Evolutionary conservation across 352 stramenopile genomes (phyloP).

Genomic region (Phytophthora litchii): DNA sequence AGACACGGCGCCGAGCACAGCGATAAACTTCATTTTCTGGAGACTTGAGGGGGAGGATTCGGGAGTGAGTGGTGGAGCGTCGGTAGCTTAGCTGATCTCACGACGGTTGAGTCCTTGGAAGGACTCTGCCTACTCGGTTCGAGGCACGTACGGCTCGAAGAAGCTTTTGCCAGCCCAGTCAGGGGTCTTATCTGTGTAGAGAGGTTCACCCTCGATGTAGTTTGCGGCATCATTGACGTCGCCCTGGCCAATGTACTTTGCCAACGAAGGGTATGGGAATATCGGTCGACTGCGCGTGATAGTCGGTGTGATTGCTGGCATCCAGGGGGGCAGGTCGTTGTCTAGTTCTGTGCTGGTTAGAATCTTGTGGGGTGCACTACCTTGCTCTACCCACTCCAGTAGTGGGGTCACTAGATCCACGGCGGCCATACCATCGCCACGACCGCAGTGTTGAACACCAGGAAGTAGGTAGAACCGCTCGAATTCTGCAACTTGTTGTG

Average conservation of each 20-base stretch:
- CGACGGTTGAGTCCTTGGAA: too few relatives aligned
- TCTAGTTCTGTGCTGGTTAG: slow-evolving; percentile 27
- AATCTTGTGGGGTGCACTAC: slow-evolving; percentile 24
- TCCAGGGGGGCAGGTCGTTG: slow-evolving; percentile 10
- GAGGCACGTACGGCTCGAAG: slow-evolving; percentile 30
- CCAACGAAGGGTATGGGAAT: slow-evolving; percentile 30
- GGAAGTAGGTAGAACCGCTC: slow-evolving; percentile 45
- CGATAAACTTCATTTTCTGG: background rate
- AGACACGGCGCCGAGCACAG: background rate
- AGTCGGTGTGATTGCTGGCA: slow-evolving; percentile 1
- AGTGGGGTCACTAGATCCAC: slow-evolving; percentile 45
- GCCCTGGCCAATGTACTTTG: slow-evolving; percentile 20
- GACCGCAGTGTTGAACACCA: slow-evolving; percentile 41
- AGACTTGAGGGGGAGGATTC: background rate
- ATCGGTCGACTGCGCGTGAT: slow-evolving; percentile 31
- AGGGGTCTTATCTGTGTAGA: slow-evolving; percentile 27
- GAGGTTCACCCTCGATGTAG: slow-evolving; percentile 21
- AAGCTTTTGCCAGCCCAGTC: slow-evolving; percentile 32
- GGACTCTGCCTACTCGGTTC: slow-evolving; percentile 7
- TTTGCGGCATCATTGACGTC: slow-evolving; percentile 26
- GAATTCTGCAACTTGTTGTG: slow-evolving; percentile 25
- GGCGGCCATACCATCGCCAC: slow-evolving; percentile 39
- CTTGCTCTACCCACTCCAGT: slow-evolving; percentile 45
- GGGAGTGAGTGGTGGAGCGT: background rate
- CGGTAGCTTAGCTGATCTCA: too few relatives aligned